Conservation (phyloP, 2,329 filamentous ascomycete genomes). For the Epichloe brachyelytri region DNA sequence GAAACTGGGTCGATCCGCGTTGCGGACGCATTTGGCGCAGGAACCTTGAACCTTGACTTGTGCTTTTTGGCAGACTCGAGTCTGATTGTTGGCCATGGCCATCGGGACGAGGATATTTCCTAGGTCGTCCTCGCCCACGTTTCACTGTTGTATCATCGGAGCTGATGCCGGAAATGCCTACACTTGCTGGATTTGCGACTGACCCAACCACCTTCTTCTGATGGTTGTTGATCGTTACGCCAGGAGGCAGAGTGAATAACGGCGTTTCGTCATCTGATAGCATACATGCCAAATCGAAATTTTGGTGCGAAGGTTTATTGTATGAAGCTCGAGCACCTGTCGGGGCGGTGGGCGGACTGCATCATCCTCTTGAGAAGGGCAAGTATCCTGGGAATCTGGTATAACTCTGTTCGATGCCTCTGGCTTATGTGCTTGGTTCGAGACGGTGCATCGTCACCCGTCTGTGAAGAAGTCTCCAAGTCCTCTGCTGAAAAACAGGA, state of each 20-base stretch:
- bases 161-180: background rate
- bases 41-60: background rate
- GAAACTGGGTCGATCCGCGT: background rate
- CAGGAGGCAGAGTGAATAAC: slow-evolving; percentile 9
- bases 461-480: background rate
- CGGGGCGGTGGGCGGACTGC: background rate
- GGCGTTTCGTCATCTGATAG: slow-evolving; percentile 26
- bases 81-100: background rate
- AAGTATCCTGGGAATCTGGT: slow-evolving; percentile 18
- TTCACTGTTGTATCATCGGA: background rate
- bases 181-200: background rate
- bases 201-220: background rate
- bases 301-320: background rate
- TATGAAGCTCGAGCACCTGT: background rate
- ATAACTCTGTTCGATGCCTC: slow-evolving; percentile 7
- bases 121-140: slow-evolving; percentile 1
- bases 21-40: background rate
- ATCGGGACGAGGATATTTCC: background rate
- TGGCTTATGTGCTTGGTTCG: slow-evolving; percentile 1
- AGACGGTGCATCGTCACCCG: slow-evolving; percentile 3
- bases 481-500: slow-evolving; percentile 4
- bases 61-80: background rate
- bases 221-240: background rate
- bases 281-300: slow-evolving; percentile 9
- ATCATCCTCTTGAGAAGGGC: slow-evolving; percentile 4